Evolutionary conservation across 257 asterid genomes (phyloP).

Genomic region (Marsdenia floribunda): DNA sequence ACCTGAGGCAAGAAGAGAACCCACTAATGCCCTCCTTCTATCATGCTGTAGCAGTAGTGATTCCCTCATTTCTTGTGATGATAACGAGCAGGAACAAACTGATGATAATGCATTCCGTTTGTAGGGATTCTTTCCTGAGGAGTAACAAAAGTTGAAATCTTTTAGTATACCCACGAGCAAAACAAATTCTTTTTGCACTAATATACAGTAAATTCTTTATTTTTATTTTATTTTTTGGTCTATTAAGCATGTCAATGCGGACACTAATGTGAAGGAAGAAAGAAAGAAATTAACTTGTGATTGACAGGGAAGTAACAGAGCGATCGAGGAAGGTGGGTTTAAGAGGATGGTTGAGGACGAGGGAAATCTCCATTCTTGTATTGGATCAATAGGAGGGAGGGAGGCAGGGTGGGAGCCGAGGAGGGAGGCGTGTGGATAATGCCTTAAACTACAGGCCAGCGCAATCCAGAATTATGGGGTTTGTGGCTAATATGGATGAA

Average conservation of each 20-base stretch:
- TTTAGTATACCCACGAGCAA: constrained; percentile 3
- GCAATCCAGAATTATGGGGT: constrained; percentile 12
- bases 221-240: too few species aligned
- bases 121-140: constrained; percentile 41
- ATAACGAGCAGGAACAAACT: constrained; percentile 48
- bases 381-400: neutral
- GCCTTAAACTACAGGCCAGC: constrained; percentile 23
- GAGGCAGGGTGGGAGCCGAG: too few species aligned
- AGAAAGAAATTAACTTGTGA: constrained; percentile 20
- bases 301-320: constrained; percentile 20
- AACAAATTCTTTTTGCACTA: neutral
- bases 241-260: neutral
- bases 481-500: neutral
- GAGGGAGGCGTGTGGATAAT: constrained; percentile 24
- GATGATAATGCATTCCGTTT: constrained; percentile 25
- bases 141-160: constrained; percentile 6
- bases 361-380: constrained; percentile 42
- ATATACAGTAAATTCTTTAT: neutral
- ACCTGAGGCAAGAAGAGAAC: constrained; percentile 73
- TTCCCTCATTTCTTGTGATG: constrained; percentile 27
- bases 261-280: constrained; percentile 7
- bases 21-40: constrained; percentile 70
- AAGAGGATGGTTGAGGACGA: constrained; percentile 52
- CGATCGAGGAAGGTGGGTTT: constrained; percentile 35
- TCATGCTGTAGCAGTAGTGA: constrained; percentile 22